These are phyloP conservation scores for Starmerella powellii DNA, from an alignment of 805 yeast genomes.

Conservation along the genomic window DNA sequence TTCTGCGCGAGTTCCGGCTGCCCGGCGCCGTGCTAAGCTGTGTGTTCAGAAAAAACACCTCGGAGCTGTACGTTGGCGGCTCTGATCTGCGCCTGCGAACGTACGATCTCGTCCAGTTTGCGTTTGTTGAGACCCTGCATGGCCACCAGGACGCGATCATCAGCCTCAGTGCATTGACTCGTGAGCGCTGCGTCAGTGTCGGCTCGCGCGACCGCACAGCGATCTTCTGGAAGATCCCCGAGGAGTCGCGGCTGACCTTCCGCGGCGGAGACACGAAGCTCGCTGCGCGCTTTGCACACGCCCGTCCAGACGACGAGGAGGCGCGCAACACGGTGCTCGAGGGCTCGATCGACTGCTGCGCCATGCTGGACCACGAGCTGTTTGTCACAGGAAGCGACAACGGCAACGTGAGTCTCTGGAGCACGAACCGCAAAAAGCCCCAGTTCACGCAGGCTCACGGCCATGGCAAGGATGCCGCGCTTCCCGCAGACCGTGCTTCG, in stretches of 20 bases:
- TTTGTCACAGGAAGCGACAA: conserved; percentile 94
- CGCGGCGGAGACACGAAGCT: conserved; percentile 67
- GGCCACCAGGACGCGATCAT: conserved; percentile 90
- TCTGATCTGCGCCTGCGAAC: conserved; percentile 85
- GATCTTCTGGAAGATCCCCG: conserved; percentile 92
- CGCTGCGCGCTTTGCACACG: conserved; percentile 8
- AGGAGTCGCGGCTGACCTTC: conserved; percentile 85
- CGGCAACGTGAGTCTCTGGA: conserved; percentile 85
- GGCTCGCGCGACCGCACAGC: conserved; percentile 93
- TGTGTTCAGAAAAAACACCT: conserved; percentile 66
- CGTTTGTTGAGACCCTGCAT: conserved; percentile 80
- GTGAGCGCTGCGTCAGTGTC: conserved; percentile 90
- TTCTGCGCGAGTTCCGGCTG: conserved; percentile 67
- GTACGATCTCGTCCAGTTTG: conserved; percentile 69
- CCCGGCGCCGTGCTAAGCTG: conserved; percentile 62
- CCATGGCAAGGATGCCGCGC: conserved; percentile 55
- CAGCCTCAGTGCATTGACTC: conserved; percentile 67
- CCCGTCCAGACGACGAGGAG: neutral
- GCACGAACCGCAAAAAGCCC: conserved; percentile 81
- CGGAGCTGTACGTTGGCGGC: conserved; percentile 83
- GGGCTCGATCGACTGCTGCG: conserved; percentile 81
- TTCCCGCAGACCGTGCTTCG: conserved; percentile 40
- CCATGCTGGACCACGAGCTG: conserved; percentile 84
- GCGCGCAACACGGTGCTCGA: conserved; percentile 32
- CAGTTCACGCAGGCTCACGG: conserved; percentile 53